Evolutionary conservation across 2,329 filamentous ascomycete genomes (phyloP).

Genomic region (Hypoxylon sp.): DNA sequence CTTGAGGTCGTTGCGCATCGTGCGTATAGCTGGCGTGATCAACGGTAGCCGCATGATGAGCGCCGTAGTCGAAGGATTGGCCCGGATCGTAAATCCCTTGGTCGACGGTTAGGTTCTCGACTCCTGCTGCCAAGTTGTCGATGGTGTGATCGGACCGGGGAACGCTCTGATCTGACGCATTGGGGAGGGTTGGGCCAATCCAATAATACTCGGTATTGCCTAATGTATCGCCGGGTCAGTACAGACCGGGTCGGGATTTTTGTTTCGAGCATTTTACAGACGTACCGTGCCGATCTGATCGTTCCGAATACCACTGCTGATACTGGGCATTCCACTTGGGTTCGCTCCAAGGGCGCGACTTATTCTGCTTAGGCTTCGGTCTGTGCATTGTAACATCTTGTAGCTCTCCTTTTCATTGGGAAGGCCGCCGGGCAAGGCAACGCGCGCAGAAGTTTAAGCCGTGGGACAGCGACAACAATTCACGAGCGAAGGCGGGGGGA

Average conservation of each 20-base stretch:
- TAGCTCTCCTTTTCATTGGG: constrained; percentile 36
- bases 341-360: constrained; percentile 40
- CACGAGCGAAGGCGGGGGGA: constrained; percentile 31
- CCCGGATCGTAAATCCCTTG: constrained; percentile 24
- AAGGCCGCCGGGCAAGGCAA: constrained; percentile 27
- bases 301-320: constrained; percentile 36
- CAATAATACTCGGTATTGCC: constrained; percentile 35
- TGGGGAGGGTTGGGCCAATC: constrained; percentile 21
- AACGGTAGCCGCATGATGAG: constrained; percentile 21
- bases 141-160: constrained; percentile 38
- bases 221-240: constrained; percentile 27
- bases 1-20: constrained; percentile 28
- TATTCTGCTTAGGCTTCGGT: constrained; percentile 38
- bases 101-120: constrained; percentile 33
- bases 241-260: constrained; percentile 11
- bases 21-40: constrained; percentile 38
- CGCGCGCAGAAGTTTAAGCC: constrained; percentile 30
- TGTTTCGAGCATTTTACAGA: constrained; percentile 13
- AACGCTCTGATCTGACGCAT: constrained; percentile 32
- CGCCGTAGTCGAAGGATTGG: constrained; percentile 22
- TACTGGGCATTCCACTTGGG: constrained; percentile 39
- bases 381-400: constrained; percentile 45
- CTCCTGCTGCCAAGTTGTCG: constrained; percentile 28
- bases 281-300: constrained; percentile 40
- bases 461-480: constrained; percentile 32